Evolutionary conservation across 2,329 filamentous ascomycete genomes (phyloP), one percentile per base, ranked within the genome.

Genomic region (Sporothrix humicola): DNA sequence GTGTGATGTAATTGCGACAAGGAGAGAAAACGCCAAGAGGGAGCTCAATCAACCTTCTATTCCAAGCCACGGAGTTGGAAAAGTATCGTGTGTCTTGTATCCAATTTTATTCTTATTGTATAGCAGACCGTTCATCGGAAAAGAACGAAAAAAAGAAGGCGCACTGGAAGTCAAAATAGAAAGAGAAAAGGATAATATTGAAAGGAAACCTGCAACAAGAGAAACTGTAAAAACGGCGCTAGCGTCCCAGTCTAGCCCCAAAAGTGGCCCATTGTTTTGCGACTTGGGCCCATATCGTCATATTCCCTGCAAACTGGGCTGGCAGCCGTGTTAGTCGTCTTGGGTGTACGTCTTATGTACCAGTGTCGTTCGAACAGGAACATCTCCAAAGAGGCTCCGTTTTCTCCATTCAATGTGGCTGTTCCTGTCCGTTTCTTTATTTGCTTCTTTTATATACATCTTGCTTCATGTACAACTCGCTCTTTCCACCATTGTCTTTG

Each of bases 211-310:
- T 26, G 37, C n/a, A 42, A 42, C 8, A 52, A 71, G 54, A 31
- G 31, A 31, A 50, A 46, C 10, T 48, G n/a, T 23, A 46, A 54
- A 50, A 48, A 44, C 20, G 46, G 59, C 37, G 58, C 72, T 77
- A 70, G 73, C 65, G 73, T 15, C 31, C 23, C 42, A 44, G 42
- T 26, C 68, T 31, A 42, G 42, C 73, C 61, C 26, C 50, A 72
- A 59, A 71, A 54, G 69, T 73, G 8, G 42, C 5, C 20, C 42
- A 48, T 48, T 26, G 59, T 13, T 20, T 37, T 68, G 52, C 15
- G 9, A 69, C 31, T 69, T 68, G 69, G 8, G 44, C 23, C 9
- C 54, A 56, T 56, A 26, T 26, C 61, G 42, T 48, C 61, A 66
- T 66, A 66, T 48, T 46, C 61, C 61, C n/a, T 66, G 61, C n/a